Percentiles rank a stretch among this genome's conserved stretches.
Conservation (phyloP, 2,329 filamentous ascomycete genomes). For the Proliferodiscus dingleyae region DNA sequence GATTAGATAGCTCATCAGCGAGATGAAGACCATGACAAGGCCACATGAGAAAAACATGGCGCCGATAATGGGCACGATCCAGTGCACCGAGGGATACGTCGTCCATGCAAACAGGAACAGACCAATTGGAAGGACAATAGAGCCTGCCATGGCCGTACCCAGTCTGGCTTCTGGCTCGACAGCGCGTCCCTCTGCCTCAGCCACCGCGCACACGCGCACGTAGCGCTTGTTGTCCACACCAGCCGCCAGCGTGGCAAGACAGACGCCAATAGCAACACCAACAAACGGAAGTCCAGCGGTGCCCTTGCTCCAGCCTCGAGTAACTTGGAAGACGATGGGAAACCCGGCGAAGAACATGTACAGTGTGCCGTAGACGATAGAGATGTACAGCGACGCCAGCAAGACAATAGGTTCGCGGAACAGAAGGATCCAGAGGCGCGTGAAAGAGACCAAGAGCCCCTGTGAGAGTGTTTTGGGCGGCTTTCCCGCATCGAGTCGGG, state of each 20-base stretch:
- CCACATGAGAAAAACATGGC: conserved; percentile 52
- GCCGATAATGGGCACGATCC: conserved; percentile 67
- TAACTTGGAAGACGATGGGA: conserved; percentile 59
- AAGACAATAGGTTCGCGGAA: conserved; percentile 62
- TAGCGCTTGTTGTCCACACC: conserved; percentile 45
- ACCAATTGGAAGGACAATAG: conserved; percentile 68
- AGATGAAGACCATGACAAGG: conserved; percentile 41
- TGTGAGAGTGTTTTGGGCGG: no score
- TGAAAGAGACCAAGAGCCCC: no score
- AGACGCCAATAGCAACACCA: conserved; percentile 33
- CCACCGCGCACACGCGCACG: conserved; percentile 32
- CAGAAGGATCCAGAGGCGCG: conserved; percentile 80
- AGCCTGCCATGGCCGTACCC: conserved; percentile 73
- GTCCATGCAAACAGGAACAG: conserved; percentile 71
- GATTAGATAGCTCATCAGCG: conserved; percentile 43
- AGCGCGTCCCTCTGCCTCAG: conserved; percentile 33
- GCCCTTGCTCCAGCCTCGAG: conserved; percentile 53
- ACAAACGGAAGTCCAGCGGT: conserved; percentile 57
- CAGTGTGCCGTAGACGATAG: conserved; percentile 55
- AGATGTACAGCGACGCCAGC: conserved; percentile 78
- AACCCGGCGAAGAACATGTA: conserved; percentile 56
- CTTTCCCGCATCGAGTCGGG: no score
- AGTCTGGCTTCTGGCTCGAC: conserved; percentile 64
- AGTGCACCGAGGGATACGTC: conserved; percentile 66
- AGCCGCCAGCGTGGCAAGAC: conserved; percentile 15